A percentile compares a stretch with the other conserved stretches of the same genome.
Conservation (phyloP, 306 rosid species). For the Cucurbita moschata region DNA sequence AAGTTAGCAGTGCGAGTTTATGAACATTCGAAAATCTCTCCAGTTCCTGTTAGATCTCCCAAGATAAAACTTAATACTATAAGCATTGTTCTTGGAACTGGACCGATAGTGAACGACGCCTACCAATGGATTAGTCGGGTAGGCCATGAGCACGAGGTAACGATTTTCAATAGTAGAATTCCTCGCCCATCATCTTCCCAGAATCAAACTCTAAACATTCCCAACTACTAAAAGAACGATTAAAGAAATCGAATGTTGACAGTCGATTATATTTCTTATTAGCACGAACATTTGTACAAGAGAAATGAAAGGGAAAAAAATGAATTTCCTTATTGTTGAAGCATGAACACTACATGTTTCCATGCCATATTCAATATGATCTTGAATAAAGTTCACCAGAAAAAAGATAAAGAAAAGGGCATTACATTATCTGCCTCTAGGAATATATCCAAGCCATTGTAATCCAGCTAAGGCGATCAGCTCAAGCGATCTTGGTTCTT, state of each 20-base stretch:
- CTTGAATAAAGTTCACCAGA: not conserved
- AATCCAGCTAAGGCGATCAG: not conserved
- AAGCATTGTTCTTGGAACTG: not conserved
- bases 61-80: not conserved
- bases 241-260: not conserved
- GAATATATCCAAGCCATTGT: constrained; percentile 7
- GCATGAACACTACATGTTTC: not conserved
- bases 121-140: not conserved
- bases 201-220: not conserved
- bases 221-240: not conserved
- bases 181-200: not conserved
- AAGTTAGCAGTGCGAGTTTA: not conserved
- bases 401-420: not conserved
- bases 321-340: not conserved
- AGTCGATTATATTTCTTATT: not conserved
- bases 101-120: not conserved
- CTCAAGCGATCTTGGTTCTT: constrained; percentile 36
- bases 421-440: constrained; percentile 11
- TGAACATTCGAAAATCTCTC: not conserved
- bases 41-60: not conserved
- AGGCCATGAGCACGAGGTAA: not conserved
- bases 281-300: not conserved
- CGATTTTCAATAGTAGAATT: not conserved
- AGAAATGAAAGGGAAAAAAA: not conserved
- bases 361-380: constrained; percentile 5